A percentile compares a stretch with the other conserved stretches of the same genome.
phyloP scores from a whole-genome alignment of 2,329 filamentous ascomycete genomes.

The Biscogniauxia sp. region DNA sequence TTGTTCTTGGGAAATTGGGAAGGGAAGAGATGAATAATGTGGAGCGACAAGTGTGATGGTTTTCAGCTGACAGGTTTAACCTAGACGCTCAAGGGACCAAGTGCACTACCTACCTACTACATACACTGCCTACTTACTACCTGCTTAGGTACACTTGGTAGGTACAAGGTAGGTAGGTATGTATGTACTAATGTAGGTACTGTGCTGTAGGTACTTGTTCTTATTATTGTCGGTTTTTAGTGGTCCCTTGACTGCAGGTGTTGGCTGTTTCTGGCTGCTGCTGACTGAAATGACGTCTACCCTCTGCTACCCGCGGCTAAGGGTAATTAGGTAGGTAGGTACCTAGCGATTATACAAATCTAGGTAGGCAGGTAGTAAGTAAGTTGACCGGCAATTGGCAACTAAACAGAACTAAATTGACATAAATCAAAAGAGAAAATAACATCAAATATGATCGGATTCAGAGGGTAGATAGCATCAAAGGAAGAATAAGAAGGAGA shows the following conservation, averaged over 20 bases:
- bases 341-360: not conserved
- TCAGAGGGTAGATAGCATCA: not conserved
- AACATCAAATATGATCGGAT: not conserved
- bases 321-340: not conserved
- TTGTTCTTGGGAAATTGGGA: not conserved
- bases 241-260: constrained; percentile 2
- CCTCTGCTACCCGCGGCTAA: not conserved
- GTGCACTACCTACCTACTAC: too few relatives aligned
- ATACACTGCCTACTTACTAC: too few relatives aligned
- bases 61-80: not conserved
- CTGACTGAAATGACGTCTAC: constrained; percentile 20
- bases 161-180: too few relatives aligned
- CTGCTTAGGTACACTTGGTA: too few relatives aligned
- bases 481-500: not conserved
- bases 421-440: not conserved
- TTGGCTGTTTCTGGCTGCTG: not conserved
- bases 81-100: not conserved
- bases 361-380: not conserved
- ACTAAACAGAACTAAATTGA: not conserved
- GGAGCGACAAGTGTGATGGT: constrained; percentile 3
- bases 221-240: not conserved
- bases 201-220: too few relatives aligned
- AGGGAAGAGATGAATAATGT: not conserved
- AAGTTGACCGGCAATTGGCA: too few relatives aligned
- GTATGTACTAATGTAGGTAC: too few relatives aligned